These are phyloP conservation scores for Rhodotorula diobovata DNA, from an alignment of 768 basidiomycete species.

Conservation along the genomic window DNA sequence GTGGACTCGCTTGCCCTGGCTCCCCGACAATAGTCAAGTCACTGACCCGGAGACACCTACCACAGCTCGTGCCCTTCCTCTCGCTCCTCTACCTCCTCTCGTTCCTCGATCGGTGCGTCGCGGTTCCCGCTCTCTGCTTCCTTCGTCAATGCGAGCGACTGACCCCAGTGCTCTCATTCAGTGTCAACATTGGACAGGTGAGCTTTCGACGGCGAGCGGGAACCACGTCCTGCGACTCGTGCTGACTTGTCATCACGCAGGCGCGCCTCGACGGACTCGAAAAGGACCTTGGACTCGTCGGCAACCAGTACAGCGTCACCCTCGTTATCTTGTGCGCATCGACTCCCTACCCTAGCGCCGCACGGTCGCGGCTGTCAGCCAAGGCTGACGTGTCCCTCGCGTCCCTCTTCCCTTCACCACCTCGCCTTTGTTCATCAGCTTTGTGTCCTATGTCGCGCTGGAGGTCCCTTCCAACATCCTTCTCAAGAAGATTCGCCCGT, in stretches of 20 bases:
- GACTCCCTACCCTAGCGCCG: no score
- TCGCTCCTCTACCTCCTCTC: slow-evolving; percentile 51
- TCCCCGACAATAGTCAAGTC: background rate
- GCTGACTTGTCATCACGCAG: background rate
- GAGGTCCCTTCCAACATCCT: slow-evolving; percentile 29
- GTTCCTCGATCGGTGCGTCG: slow-evolving; percentile 35
- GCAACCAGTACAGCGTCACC: slow-evolving; percentile 13
- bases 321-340: slow-evolving; percentile 43
- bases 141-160: background rate
- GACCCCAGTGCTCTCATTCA: background rate
- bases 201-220: no score
- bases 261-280: slow-evolving; percentile 24
- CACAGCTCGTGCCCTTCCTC: slow-evolving; percentile 48
- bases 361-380: no score
- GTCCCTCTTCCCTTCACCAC: no score
- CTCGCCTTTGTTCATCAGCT: background rate
- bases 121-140: background rate
- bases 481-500: slow-evolving; percentile 20
- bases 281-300: slow-evolving; percentile 28
- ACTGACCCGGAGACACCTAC: background rate
- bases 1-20: background rate
- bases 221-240: background rate
- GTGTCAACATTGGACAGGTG: slow-evolving; percentile 38
- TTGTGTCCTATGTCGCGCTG: slow-evolving; percentile 33
- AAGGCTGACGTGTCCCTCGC: no score